Percentiles rank a stretch among this genome's conserved stretches.
Conservation (phyloP, 1,284 basidiomycete genomes). For the Cerrena zonata region DNA sequence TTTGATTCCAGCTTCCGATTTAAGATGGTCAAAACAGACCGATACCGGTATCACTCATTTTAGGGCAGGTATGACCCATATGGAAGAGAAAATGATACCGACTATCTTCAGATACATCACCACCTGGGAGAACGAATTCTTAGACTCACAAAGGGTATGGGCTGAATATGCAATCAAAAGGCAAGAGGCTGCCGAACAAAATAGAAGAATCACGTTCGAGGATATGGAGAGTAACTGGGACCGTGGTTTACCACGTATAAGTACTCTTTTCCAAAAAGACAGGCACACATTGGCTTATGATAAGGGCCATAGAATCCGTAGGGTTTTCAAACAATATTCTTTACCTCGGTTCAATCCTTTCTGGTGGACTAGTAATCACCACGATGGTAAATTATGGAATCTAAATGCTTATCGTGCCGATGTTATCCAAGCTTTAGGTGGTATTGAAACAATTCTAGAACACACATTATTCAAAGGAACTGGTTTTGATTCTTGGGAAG, state of each 20-base stretch:
- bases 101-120: constrained; percentile 97
- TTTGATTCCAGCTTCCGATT: constrained; percentile 93
- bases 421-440: constrained; percentile 96
- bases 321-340: constrained; percentile 97
- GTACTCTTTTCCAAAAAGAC: constrained; percentile 97
- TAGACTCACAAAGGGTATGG: constrained; percentile 98
- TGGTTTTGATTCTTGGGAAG: constrained; percentile 89
- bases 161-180: constrained; percentile 99
- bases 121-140: constrained; percentile 98
- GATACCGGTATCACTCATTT: constrained; percentile 95
- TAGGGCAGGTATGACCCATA: constrained; percentile 94
- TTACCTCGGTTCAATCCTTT: constrained; percentile 91
- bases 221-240: constrained; percentile 97
- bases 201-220: constrained; percentile 92
- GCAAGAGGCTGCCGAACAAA: constrained; percentile 96
- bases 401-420: constrained; percentile 98
- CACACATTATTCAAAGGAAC: constrained; percentile 98
- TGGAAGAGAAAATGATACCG: constrained; percentile 91
- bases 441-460: constrained; percentile 95
- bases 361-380: constrained; percentile 97
- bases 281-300: constrained; percentile 97
- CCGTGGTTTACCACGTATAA: constrained; percentile 95
- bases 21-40: constrained; percentile 97
- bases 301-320: constrained; percentile 93
- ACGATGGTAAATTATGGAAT: constrained; percentile 98